Evolutionary conservation across 164 flowering plant genomes (phyloP), one percentile per base, ranked within the genome.

Genomic region (Euptelea pleiosperma): DNA sequence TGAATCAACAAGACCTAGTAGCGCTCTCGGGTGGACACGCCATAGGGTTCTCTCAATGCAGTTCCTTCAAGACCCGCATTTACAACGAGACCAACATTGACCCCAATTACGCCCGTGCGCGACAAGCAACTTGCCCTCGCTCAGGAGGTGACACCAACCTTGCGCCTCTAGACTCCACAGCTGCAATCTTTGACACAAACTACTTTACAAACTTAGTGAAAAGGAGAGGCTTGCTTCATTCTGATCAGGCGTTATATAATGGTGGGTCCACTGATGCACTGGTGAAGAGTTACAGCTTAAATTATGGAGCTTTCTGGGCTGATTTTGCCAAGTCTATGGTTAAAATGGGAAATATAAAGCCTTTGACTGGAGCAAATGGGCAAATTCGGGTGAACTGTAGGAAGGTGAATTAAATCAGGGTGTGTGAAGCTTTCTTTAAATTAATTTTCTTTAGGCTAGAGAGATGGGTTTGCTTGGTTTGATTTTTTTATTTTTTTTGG

Each of bases 11-110:
- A n/a, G n/a, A n/a, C n/a, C n/a, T 77, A 75, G 77, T 74, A 3
- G 71, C 73, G 14, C 60, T 75, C 31, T 75, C 79, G 34, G 73
- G 73, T 60, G 26, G 0, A 14, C 76, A 73, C 49, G 57, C 70
- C 14, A 68, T 73, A 10, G 76, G 73, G 4, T 63, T 47, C 57
- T 73, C 73, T 1, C 36, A 64, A 22, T 73, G 76, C 64, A 46
- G 48, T 19, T 52, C 24, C 11, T 73, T 64, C 41, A 36, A 70
- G 8, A 6, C 18, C 15, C 70, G 63, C 15, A 61, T 73, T 8
- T 64, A 68, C 67, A 68, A 57, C 14, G 73, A 64, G 18, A 36
- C 61, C 42, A 68, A 64, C 64, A 68, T 73, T n/a, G n/a, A n/a
- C n/a, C n/a, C n/a, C n/a, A 7, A 61, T 64, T 26, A 9, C 58